Conservation (phyloP, 176 grass and related monocot genomes). For the Rhynchospora tenuis region DNA sequence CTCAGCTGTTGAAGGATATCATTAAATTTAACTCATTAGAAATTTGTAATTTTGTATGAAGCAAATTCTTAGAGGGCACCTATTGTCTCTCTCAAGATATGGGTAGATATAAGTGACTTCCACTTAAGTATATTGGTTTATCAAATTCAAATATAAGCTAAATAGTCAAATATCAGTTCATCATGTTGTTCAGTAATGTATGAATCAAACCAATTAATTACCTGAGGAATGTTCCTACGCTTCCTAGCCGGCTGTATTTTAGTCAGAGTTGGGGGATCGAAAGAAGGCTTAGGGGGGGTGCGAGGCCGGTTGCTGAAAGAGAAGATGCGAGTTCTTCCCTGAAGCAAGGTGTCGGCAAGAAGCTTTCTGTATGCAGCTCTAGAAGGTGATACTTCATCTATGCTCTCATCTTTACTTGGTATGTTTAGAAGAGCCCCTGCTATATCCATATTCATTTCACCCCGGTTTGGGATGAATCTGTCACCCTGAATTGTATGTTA, state of each 20-base stretch:
- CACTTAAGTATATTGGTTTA: neutral
- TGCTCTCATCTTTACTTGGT: conserved; percentile 31
- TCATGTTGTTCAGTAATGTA: neutral
- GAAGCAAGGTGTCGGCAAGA: conserved; percentile 31
- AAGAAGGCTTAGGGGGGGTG: neutral
- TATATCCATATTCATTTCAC: conserved; percentile 27
- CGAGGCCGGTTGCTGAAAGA: conserved; percentile 37
- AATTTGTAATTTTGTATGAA: neutral
- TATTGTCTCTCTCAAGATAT: neutral
- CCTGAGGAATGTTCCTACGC: conserved; percentile 34
- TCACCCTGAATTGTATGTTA: conserved; percentile 24
- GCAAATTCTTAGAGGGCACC: neutral
- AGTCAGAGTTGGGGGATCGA: neutral
- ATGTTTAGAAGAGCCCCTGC: conserved; percentile 32
- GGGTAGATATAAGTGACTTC: neutral
- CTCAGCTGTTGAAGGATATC: conserved; percentile 4
- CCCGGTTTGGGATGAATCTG: conserved; percentile 49
- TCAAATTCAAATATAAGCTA: too few relatives aligned
- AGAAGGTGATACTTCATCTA: conserved; percentile 6
- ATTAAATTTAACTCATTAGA: neutral
- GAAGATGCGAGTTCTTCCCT: conserved; percentile 34
- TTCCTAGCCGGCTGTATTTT: conserved; percentile 15
- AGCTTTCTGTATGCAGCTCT: conserved; percentile 34
- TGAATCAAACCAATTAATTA: conserved; percentile 3
- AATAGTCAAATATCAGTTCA: too few relatives aligned